These are phyloP conservation scores for Trametes cinnabarina DNA, from an alignment of 768 basidiomycete species.

Conservation along the genomic window DNA sequence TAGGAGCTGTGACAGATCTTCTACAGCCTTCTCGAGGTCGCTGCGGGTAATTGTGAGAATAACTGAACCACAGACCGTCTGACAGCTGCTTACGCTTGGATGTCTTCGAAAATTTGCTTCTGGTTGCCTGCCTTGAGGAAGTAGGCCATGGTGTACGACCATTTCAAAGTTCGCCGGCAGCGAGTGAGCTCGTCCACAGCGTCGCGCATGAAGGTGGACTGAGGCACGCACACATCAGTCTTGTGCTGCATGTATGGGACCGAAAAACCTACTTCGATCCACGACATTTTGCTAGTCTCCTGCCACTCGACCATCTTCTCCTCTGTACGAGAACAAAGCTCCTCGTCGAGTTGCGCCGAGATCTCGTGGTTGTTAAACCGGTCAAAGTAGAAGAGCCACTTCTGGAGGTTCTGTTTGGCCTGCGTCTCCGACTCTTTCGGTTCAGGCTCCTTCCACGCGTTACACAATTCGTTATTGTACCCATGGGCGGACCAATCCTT, in stretches of 20 bases:
- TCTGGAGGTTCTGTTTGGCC: slow-evolving; percentile 29
- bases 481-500: slow-evolving; percentile 37
- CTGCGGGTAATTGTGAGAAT: slow-evolving; percentile 35
- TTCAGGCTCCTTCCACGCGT: slow-evolving; percentile 73
- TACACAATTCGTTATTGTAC: slow-evolving; percentile 33
- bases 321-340: slow-evolving; percentile 91
- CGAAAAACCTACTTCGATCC: slow-evolving; percentile 90
- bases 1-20: slow-evolving; percentile 87
- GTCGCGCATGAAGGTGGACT: slow-evolving; percentile 86
- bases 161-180: slow-evolving; percentile 93
- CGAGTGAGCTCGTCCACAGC: slow-evolving; percentile 89
- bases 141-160: slow-evolving; percentile 99
- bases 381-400: slow-evolving; percentile 74
- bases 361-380: slow-evolving; percentile 99
- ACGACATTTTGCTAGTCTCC: slow-evolving; percentile 83
- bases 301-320: slow-evolving; percentile 99
- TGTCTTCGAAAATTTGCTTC: slow-evolving; percentile 96
- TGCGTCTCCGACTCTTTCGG: slow-evolving; percentile 44
- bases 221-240: not conserved
- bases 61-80: not conserved
- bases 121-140: slow-evolving; percentile 86
- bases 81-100: slow-evolving; percentile 65
- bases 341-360: slow-evolving; percentile 89
- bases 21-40: slow-evolving; percentile 92
- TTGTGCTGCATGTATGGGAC: no score